A percentile compares a stretch with the other conserved stretches of the same genome.
phyloP scores from a whole-genome alignment of 768 basidiomycete species.

The Boletus subparvulus region DNA sequence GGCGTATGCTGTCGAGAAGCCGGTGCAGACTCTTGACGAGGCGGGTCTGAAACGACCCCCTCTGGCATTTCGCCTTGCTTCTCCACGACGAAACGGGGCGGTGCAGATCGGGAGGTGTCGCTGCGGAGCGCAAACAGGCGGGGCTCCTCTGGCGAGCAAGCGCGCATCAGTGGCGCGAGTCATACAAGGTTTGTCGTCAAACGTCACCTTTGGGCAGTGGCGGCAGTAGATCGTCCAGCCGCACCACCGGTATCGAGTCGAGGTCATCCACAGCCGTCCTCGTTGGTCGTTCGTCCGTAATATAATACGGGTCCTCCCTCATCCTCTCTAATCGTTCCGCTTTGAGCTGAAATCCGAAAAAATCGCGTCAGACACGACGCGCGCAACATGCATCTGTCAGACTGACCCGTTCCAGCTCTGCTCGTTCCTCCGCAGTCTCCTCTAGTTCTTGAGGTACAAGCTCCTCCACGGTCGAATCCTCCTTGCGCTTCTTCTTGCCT shows the following conservation, averaged over 20 bases:
- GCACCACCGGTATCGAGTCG: constrained; percentile 92
- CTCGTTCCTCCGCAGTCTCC: constrained; percentile 59
- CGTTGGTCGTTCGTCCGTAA: constrained; percentile 60
- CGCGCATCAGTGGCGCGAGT: constrained; percentile 27
- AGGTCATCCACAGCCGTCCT: constrained; percentile 53
- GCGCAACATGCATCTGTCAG: not conserved
- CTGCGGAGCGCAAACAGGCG: constrained; percentile 48
- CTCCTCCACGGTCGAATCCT: constrained; percentile 23
- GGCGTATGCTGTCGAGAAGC: constrained; percentile 26
- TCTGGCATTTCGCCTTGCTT: constrained; percentile 85
- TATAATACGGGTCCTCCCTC: constrained; percentile 90
- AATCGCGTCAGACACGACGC: constrained; percentile 1
- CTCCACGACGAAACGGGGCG: constrained; percentile 63
- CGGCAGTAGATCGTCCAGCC: constrained; percentile 71
- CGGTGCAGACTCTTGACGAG: constrained; percentile 27
- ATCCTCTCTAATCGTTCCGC: constrained; percentile 73
- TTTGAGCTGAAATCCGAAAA: constrained; percentile 51
- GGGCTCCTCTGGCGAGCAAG: constrained; percentile 33
- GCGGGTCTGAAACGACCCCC: constrained; percentile 34
- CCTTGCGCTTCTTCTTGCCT: constrained; percentile 49
- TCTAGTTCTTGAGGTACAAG: constrained; percentile 40
- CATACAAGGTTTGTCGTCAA: not conserved
- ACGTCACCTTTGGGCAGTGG: constrained; percentile 34
- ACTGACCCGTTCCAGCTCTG: constrained; percentile 63
- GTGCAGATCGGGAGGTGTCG: constrained; percentile 39